phyloP scores from a whole-genome alignment of 768 basidiomycete species.

The Collybiopsis confluens region DNA sequence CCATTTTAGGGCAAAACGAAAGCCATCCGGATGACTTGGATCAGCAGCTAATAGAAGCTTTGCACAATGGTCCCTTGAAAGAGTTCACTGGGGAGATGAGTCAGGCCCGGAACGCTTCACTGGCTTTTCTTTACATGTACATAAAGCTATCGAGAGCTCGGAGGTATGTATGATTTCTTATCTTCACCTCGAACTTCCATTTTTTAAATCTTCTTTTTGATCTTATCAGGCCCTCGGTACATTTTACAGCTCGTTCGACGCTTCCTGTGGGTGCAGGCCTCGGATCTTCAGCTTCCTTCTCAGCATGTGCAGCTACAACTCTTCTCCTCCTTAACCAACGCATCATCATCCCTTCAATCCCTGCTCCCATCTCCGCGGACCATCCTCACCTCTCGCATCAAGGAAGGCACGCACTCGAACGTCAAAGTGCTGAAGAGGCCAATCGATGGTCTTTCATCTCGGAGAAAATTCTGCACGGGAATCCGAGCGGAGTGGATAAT shows the following conservation, averaged over 20 bases:
- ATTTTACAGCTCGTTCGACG: conserved; percentile 80
- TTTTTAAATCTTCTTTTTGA: conserved; percentile 12
- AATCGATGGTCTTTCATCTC: conserved; percentile 93
- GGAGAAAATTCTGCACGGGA: conserved; percentile 96
- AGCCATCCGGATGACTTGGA: conserved; percentile 68
- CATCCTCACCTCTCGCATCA: conserved; percentile 62
- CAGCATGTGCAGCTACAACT: conserved; percentile 77
- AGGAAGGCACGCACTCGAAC: conserved; percentile 63
- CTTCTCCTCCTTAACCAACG: conserved; percentile 74
- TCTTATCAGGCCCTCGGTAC: conserved; percentile 67
- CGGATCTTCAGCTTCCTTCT: conserved; percentile 96
- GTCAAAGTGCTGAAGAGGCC: conserved; percentile 66
- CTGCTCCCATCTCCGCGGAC: conserved; percentile 41
- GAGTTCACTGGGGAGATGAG: conserved; percentile 31
- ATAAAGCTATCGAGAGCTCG: conserved; percentile 63
- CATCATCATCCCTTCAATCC: conserved; percentile 53
- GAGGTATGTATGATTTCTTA: conserved; percentile 42
- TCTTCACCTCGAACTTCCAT: conserved; percentile 11
- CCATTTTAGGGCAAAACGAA: conserved; percentile 44
- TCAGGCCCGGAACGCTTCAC: conserved; percentile 36
- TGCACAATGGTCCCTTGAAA: conserved; percentile 44
- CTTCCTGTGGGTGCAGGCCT: conserved; percentile 94
- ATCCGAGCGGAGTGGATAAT: conserved; percentile 96
- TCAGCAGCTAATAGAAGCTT: conserved; percentile 65
- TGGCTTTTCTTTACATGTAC: conserved; percentile 92